Conservation (phyloP, 2,329 filamentous ascomycete genomes). For the Pseudopithomyces maydicus region DNA sequence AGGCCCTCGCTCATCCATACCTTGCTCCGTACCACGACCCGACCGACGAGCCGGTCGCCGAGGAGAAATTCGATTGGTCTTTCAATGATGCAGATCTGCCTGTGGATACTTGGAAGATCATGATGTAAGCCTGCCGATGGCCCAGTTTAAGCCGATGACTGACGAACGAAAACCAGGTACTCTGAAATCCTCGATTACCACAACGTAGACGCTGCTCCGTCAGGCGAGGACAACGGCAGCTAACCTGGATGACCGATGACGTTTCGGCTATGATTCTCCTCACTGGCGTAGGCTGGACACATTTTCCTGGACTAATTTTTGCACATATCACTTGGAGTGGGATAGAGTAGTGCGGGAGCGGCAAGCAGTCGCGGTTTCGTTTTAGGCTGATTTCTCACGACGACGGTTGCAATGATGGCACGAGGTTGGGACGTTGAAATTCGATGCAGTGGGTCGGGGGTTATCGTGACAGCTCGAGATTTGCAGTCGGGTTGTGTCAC, state of each 20-base stretch:
- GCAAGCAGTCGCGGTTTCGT: conserved; percentile 2
- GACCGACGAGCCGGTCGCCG: conserved; percentile 90
- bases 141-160: conserved; percentile 9
- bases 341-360: conserved; percentile 10
- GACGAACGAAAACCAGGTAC: conserved; percentile 68
- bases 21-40: conserved; percentile 96
- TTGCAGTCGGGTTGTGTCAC: background rate
- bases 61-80: conserved; percentile 99
- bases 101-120: conserved; percentile 99
- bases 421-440: conserved; percentile 15
- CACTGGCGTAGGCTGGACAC: conserved; percentile 15
- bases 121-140: conserved; percentile 75
- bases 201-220: conserved; percentile 76
- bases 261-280: conserved; percentile 4
- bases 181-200: conserved; percentile 99
- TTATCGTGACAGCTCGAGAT: background rate
- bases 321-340: conserved; percentile 9
- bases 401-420: conserved; percentile 8
- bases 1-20: conserved; percentile 90
- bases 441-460: conserved; percentile 8
- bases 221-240: conserved; percentile 41
- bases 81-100: conserved; percentile 98
- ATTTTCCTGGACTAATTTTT: conserved; percentile 17
- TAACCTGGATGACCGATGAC: conserved; percentile 18
- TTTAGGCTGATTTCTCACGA: conserved; percentile 12